phyloP scores from a whole-genome alignment of 257 asterid genomes.

The Ajuga chamaepitys region DNA sequence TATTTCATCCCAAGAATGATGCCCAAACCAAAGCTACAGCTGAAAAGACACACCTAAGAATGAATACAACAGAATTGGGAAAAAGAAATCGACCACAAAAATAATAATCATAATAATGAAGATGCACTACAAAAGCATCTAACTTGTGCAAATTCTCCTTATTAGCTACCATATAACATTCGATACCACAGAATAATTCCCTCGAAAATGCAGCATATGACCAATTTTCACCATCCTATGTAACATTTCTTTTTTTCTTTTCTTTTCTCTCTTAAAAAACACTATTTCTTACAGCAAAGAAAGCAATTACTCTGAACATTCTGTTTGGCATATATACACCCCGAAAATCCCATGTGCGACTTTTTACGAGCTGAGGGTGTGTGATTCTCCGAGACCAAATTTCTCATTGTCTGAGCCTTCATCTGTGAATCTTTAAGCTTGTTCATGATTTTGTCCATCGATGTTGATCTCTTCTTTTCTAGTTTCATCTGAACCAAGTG shows the following conservation, averaged over 20 bases:
- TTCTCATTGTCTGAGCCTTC: slow-evolving; percentile 57
- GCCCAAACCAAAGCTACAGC: too few species aligned
- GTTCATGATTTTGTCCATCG: slow-evolving; percentile 58
- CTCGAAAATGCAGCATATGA: not conserved
- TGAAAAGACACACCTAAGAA: too few species aligned
- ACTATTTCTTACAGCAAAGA: slow-evolving; percentile 22
- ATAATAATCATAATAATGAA: too few species aligned
- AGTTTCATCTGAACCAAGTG: slow-evolving; percentile 47
- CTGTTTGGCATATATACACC: slow-evolving; percentile 19
- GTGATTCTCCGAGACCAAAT: slow-evolving; percentile 18
- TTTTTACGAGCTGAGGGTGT: slow-evolving; percentile 7
- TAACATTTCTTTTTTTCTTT: too few species aligned
- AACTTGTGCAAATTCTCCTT: not conserved
- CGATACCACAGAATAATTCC: not conserved
- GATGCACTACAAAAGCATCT: not conserved
- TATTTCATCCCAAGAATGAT: too few species aligned
- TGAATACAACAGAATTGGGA: too few species aligned
- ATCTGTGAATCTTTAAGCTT: slow-evolving; percentile 42
- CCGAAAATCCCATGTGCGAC: slow-evolving; percentile 9
- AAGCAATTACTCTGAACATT: slow-evolving; percentile 26
- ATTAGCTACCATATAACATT: not conserved
- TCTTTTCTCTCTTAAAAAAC: not conserved
- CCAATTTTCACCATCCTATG: too few species aligned
- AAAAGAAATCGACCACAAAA: too few species aligned
- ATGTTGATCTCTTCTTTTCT: slow-evolving; percentile 53